Base-by-base conservation (phyloP, 441 rosid genomes). In the Isatis lusitanica region DNA sequence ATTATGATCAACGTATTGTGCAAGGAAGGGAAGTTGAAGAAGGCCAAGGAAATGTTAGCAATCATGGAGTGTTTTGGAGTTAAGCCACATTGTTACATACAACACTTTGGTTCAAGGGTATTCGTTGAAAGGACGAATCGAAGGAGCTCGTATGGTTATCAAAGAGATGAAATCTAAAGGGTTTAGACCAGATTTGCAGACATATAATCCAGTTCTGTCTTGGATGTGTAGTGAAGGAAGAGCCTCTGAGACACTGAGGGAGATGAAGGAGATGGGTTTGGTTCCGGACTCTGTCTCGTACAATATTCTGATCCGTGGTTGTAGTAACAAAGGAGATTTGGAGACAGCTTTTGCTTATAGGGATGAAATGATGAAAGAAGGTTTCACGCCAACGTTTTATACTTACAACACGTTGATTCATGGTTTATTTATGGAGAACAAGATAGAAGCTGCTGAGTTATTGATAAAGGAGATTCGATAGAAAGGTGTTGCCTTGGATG, bases 1-100 rank as follows among this genome's bases (percentile, higher is more conserved):
- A 92, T 92, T 62, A 92, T 94, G 98, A 84, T 94, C 30, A 90
- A 94, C 76, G 81, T 86, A 58, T 75, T 94, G 83, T 94, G 98
- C 24, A 94, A 89, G 81, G 96, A 90, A 76, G 98, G 97, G 75
- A 94, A 94, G 79, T 60, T 94, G 70, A 92, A 94, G 78, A 90
- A 85, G 80, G 97, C 93, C 0, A 92, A 92, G 63, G 96, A 82
- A 21, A 83, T 92, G 62, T 56, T 85, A 44, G 83, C 75, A n/a
- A 53, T 77, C 61, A 90, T 92, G 97, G 97, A 88, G 80, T 58
- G 60, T 76, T 78, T 88, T 68, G 97, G 96, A 46, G 57, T 89
- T 68, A 86, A 74, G 81, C 98, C 97, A 76, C 68, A 79, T 80
- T 73, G 88, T 92, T 21, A 86, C 96, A 1, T 92, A 90, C 79